Base-by-base conservation (phyloP, 768 basidiomycete genomes). In the Mycena albidolilacea region DNA sequence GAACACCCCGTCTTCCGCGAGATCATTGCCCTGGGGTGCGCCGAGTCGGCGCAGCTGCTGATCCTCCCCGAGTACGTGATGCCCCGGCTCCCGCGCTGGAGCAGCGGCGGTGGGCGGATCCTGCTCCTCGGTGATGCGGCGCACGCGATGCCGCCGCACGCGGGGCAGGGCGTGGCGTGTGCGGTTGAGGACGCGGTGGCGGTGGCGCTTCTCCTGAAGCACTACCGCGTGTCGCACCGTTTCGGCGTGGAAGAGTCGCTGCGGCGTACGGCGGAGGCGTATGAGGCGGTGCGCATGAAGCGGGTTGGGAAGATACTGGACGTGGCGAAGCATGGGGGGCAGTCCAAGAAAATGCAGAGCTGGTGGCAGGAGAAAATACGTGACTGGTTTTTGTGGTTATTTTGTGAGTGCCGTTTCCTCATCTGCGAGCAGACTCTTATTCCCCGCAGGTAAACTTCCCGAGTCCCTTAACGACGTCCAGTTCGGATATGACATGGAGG, bases 61-160 rank as follows among this genome's bases (percentile, higher is more conserved):
- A 72, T 85, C n/a, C 77, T 86, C 12, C 84, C 86, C 19, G 78
- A 82, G 44, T 86, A 82, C 59, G 76, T 81, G 57, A 80, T 80
- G 2, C 81, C 83, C 8, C 80, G 81, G 14, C 79, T 84, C 37
- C 83, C 84, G 8, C 77, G 69, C 46, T 85, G 83, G 82, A 81
- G 78, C 39, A 82, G 78, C 61, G 74, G 78, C 9, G 64, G 74
- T 2, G 84, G 84, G 46, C 78, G 81, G 19, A 80, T 87, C 41
- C 71, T 87, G 11, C 81, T 87, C 4, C 67, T 86, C 19, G 86
- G 86, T 0, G 85, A 87, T 66, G 84, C 86, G 10, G 85, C 85
- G 0, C 86, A 87, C 64, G 80, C 83, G 37, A 84, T 86, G 82
- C 85, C 85, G 17, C 85, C 86, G 1, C 82, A 86, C 58, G 78